These are phyloP conservation scores for Eragrostis tef DNA, from an alignment of 202 grass and related monocot genomes.

Conservation along the genomic window DNA sequence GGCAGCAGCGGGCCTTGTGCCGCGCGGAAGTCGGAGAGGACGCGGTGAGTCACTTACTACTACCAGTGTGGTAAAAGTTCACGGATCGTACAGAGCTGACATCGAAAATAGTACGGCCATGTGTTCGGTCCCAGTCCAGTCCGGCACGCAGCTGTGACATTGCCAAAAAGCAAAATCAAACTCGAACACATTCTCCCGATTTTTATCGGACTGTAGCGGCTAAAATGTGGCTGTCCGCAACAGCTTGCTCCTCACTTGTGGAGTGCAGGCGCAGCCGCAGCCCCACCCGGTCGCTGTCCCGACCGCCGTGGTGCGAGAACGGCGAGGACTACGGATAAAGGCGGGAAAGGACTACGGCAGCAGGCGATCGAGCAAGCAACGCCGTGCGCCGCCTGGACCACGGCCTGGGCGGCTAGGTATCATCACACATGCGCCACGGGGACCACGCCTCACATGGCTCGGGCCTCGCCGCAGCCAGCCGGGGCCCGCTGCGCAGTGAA, in stretches of 20 bases:
- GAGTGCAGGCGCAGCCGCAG: neutral
- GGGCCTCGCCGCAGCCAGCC: neutral
- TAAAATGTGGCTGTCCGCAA: neutral
- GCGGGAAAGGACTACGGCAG: neutral
- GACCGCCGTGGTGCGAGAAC: conserved; percentile 9
- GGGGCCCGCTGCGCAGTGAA: conserved; percentile 10
- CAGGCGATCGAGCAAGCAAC: neutral
- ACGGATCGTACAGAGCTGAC: neutral
- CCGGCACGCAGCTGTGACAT: conserved; percentile 1
- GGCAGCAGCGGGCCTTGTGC: neutral
- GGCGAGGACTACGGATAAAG: conserved; percentile 2
- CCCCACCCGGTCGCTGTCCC: neutral
- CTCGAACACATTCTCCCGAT: neutral
- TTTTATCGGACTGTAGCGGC: neutral
- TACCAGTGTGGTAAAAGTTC: neutral
- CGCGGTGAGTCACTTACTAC: too few species aligned
- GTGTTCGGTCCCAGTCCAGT: neutral
- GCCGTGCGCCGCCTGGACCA: conserved; percentile 24
- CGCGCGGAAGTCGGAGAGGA: too few species aligned
- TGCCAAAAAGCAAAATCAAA: neutral
- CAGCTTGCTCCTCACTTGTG: neutral
- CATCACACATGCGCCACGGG: conserved; percentile 54
- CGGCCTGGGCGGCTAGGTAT: conserved; percentile 43
- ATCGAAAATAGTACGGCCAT: neutral
- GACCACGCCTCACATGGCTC: conserved; percentile 44